A percentile compares a stretch with the other conserved stretches of the same genome.
Conservation (phyloP, 345 rosid genomes). For the Kernera saxatilis region DNA sequence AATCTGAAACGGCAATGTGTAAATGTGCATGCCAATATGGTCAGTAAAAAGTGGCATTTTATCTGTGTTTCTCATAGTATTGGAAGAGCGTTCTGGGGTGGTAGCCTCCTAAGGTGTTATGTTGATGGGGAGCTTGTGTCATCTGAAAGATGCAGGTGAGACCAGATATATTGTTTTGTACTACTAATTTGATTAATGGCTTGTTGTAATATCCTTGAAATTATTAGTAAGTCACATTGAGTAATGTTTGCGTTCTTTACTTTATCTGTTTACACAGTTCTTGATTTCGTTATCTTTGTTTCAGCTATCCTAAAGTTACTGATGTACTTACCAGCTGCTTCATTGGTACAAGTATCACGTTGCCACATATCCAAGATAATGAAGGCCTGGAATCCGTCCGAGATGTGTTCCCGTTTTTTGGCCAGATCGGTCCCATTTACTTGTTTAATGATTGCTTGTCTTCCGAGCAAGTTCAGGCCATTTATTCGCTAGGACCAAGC, state of each 20-base stretch:
- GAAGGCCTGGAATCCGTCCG: conserved; percentile 37
- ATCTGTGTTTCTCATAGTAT: conserved; percentile 83
- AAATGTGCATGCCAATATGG: conserved; percentile 52
- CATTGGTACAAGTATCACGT: conserved; percentile 59
- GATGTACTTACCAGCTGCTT: conserved; percentile 68
- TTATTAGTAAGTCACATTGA: neutral
- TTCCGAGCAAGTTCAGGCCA: conserved; percentile 73
- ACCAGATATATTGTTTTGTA: neutral
- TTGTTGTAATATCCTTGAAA: conserved; percentile 19
- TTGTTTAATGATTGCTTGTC: conserved; percentile 78
- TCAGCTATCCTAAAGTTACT: conserved; percentile 85
- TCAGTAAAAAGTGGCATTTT: conserved; percentile 82
- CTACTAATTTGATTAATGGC: neutral
- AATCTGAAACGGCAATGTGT: conserved; percentile 69
- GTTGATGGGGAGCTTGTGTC: conserved; percentile 79
- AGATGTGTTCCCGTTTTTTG: conserved; percentile 62
- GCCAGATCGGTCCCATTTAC: conserved; percentile 95
- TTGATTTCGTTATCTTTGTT: conserved; percentile 25
- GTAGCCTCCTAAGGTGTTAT: conserved; percentile 81
- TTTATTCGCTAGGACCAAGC: conserved; percentile 84
- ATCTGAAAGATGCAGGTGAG: conserved; percentile 96
- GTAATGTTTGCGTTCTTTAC: conserved; percentile 13
- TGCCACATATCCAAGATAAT: conserved; percentile 56
- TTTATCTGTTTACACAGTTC: neutral
- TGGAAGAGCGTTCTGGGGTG: conserved; percentile 96